Evolutionary conservation across 1,284 basidiomycete genomes (phyloP).

Genomic region (Moesziomyces aphidis): DNA sequence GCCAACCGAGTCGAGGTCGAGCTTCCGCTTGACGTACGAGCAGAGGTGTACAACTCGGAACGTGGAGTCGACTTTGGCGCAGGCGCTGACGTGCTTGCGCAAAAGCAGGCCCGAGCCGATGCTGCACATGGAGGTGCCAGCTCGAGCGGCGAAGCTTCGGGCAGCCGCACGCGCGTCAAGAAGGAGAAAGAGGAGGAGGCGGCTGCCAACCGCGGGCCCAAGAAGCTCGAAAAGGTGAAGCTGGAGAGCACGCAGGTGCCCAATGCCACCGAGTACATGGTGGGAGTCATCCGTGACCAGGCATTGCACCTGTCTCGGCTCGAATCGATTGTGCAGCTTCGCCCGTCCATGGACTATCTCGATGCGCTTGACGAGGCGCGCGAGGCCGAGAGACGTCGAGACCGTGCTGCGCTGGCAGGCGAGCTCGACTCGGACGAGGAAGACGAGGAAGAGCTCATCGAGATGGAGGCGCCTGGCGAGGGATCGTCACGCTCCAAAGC

Average conservation of each 20-base stretch:
- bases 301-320: constrained; percentile 64
- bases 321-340: constrained; percentile 58
- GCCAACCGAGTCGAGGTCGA: constrained; percentile 65
- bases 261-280: constrained; percentile 62
- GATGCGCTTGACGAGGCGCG: constrained; percentile 60
- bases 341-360: constrained; percentile 66
- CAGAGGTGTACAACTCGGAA: constrained; percentile 61
- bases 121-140: constrained; percentile 32
- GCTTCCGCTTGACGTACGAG: constrained; percentile 61
- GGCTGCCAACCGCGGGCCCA: constrained; percentile 22
- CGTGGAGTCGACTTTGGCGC: constrained; percentile 55
- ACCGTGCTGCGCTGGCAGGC: constrained; percentile 46
- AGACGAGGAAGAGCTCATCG: constrained; percentile 48
- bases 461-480: constrained; percentile 41
- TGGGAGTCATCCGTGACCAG: constrained; percentile 61
- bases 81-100: constrained; percentile 38
- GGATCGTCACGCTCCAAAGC: constrained; percentile 33
- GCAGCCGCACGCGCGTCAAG: constrained; percentile 31
- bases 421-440: constrained; percentile 54
- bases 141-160: constrained; percentile 14
- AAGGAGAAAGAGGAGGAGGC: constrained; percentile 40
- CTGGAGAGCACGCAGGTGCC: constrained; percentile 62
- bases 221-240: constrained; percentile 61
- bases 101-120: constrained; percentile 47
- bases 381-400: constrained; percentile 52